Conservation (phyloP, 1,284 basidiomycete genomes). For the Chiua sp. region DNA sequence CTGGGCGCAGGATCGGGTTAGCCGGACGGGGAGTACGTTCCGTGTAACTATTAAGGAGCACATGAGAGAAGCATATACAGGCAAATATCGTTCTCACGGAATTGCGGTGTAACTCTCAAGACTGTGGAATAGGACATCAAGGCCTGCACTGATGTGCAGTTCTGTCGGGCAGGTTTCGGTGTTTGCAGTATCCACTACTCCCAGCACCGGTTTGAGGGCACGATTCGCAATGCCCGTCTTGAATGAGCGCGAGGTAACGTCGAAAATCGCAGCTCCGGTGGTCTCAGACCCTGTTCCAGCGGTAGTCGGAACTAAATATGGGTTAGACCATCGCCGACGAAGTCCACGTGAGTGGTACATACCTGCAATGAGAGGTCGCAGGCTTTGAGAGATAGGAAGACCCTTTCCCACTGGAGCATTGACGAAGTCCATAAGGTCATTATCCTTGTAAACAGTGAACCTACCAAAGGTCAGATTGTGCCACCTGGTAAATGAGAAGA, state of each 20-base stretch:
- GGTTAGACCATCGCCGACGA: slow-evolving; percentile 1
- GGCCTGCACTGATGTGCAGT: slow-evolving; percentile 90
- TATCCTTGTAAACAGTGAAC: slow-evolving; percentile 88
- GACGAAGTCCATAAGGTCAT: slow-evolving; percentile 94
- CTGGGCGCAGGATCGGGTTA: slow-evolving; percentile 90
- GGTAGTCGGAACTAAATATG: slow-evolving; percentile 80
- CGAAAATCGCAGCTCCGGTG: slow-evolving; percentile 96
- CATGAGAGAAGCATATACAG: slow-evolving; percentile 1
- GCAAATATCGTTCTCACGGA: slow-evolving; percentile 54
- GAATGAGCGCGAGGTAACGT: slow-evolving; percentile 89
- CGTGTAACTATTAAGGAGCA: slow-evolving; percentile 63
- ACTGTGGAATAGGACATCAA: slow-evolving; percentile 95
- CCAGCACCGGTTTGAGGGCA: slow-evolving; percentile 89
- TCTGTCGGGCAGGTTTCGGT: slow-evolving; percentile 85
- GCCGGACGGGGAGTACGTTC: slow-evolving; percentile 88
- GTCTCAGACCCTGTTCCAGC: slow-evolving; percentile 98
- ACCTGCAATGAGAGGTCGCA: slow-evolving; percentile 89
- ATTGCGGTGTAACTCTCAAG: slow-evolving; percentile 94
- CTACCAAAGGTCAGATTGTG: slow-evolving; percentile 40
- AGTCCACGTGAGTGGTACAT: slow-evolving; percentile 16
- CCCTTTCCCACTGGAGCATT: slow-evolving; percentile 97
- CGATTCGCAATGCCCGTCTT: slow-evolving; percentile 97
- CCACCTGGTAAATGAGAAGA: neutral
- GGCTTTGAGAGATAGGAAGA: slow-evolving; percentile 75
- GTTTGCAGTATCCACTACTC: slow-evolving; percentile 82